A percentile compares a stretch with the other conserved stretches of the same genome.
Conservation (phyloP, 768 basidiomycete genomes). For the Russula emetica region DNA sequence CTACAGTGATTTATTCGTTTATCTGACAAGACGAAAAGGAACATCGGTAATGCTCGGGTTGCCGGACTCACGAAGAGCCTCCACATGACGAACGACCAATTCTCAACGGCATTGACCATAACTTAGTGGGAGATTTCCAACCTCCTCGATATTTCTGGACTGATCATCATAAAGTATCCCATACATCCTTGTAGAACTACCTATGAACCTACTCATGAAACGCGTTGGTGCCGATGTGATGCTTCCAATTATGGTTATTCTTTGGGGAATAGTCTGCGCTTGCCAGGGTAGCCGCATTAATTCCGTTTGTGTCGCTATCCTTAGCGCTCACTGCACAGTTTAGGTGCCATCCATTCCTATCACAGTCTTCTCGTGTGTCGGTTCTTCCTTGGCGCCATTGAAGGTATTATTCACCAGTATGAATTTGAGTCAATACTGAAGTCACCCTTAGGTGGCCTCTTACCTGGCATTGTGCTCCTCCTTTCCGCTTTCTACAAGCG, state of each 20-base stretch:
- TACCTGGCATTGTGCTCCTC: constrained; percentile 37
- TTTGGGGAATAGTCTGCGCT: constrained; percentile 66
- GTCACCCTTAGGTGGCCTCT: constrained; percentile 39
- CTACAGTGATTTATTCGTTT: neutral
- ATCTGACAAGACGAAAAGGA: constrained; percentile 17
- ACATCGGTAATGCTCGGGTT: constrained; percentile 34
- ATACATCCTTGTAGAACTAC: constrained; percentile 31
- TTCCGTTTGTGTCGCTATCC: neutral
- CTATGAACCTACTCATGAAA: constrained; percentile 34
- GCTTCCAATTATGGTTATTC: constrained; percentile 56
- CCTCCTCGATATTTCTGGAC: constrained; percentile 3
- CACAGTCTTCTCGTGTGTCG: constrained; percentile 51
- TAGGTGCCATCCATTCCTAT: constrained; percentile 46
- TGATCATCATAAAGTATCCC: constrained; percentile 31
- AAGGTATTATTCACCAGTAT: constrained; percentile 40
- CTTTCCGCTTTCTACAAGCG: constrained; percentile 33
- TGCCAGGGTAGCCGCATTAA: constrained; percentile 52
- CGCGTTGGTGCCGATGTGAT: constrained; percentile 53
- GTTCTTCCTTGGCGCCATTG: constrained; percentile 49
- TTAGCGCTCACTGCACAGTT: neutral
- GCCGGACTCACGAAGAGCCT: constrained; percentile 36
- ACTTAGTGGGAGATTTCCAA: constrained; percentile 13
- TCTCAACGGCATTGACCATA: constrained; percentile 24
- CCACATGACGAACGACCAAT: constrained; percentile 34
- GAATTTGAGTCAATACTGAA: neutral